These are phyloP conservation scores for Plantago major DNA, from an alignment of 257 asterid genomes.

Conservation along the genomic window DNA sequence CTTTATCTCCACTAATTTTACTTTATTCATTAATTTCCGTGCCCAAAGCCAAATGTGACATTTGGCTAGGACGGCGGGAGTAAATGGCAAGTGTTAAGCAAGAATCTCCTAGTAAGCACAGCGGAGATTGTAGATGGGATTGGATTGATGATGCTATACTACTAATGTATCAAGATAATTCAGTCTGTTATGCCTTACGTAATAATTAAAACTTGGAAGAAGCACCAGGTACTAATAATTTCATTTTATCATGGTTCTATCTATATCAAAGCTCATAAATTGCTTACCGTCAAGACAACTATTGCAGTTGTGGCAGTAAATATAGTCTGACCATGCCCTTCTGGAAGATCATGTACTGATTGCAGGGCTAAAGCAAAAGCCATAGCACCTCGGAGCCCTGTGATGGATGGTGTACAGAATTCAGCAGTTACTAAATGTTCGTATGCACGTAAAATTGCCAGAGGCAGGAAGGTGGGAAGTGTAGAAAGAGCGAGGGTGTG, in stretches of 20 bases:
- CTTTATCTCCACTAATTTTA: no score
- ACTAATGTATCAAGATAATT: slow-evolving; percentile 5
- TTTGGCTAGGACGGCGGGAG: no score
- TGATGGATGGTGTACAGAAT: slow-evolving; percentile 23
- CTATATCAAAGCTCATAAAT: slow-evolving; percentile 11
- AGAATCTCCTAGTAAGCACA: background rate
- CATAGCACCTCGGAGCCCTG: slow-evolving; percentile 99
- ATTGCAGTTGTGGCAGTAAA: slow-evolving; percentile 99
- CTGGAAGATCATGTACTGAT: slow-evolving; percentile 98
- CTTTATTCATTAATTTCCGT: no score
- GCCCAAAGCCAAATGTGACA: no score
- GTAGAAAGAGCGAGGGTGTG: background rate
- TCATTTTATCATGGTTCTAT: slow-evolving; percentile 5
- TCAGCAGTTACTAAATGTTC: slow-evolving; percentile 15
- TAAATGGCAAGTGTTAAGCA: no score
- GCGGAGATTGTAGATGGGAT: background rate
- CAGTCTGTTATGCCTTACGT: background rate
- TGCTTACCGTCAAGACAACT: slow-evolving; percentile 77
- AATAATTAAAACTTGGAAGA: slow-evolving; percentile 6
- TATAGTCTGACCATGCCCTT: slow-evolving; percentile 96
- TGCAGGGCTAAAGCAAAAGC: slow-evolving; percentile 98
- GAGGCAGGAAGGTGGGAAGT: slow-evolving; percentile 6
- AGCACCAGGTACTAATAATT: slow-evolving; percentile 2
- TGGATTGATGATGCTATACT: background rate
- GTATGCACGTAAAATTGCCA: background rate